Evolutionary conservation across 2,329 filamentous ascomycete genomes (phyloP), one percentile per base, ranked within the genome.

Genomic region (Aspergillus quadricinctus): DNA sequence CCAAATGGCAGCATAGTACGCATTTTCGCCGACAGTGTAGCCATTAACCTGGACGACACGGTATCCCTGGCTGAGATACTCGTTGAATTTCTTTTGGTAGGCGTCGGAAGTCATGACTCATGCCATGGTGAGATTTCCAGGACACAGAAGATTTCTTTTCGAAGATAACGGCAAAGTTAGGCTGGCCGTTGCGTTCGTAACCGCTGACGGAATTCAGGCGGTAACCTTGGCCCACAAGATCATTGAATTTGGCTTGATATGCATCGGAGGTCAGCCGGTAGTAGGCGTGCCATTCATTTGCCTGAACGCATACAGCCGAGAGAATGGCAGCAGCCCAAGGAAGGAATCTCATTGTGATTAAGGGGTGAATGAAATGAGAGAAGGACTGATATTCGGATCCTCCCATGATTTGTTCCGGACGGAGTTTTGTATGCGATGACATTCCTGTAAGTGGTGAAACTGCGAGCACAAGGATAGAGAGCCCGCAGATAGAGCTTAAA

Each of bases 111-210:
- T 58, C 56, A 60, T 50, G 2, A 8, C 46, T 58, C 56, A 60
- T 50, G 2, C 58, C 56, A 46, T 54, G 52, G 48, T 60, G 56
- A 1, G 58, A 60, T 25, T 27, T 25, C 58, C 58, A 60, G 2
- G 53, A 53, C 1, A 48, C 35, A 1, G 53, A 50, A 21, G 52
- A 9, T 14, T 48, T 51, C 40, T 60, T 58, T 27, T 60, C 54
- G 46, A 58, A 60, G 10, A 60, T 58, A 5, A 57, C 58, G 11
- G 58, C 58, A 19, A 50, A 60, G 46, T 58, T 58, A 9, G 54
- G 27, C 6, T 60, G 51, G 6, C 40, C 40, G 28, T 57, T 53
- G 21, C 45, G 53, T 17, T 56, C 51, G 35, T 60, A 60, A 4
- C 56, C 58, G 23, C 56, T 58, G 23, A 60, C 54, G 2, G 56